Conservation (phyloP, 805 yeast species). For the Candida boleticola region DNA sequence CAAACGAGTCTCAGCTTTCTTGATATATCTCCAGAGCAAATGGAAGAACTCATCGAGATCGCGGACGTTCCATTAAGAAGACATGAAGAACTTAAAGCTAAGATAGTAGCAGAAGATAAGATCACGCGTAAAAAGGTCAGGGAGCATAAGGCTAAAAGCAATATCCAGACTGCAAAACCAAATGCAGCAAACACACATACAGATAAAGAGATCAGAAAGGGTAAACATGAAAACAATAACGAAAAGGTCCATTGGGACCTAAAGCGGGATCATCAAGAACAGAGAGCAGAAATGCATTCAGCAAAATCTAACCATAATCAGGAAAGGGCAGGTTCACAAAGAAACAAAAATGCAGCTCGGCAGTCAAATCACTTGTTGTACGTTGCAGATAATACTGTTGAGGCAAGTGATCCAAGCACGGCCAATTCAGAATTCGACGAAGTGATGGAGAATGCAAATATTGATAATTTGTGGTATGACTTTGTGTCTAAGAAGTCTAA, state of each 20-base stretch:
- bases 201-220: background rate
- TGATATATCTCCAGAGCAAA: constrained; percentile 17
- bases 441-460: constrained; percentile 21
- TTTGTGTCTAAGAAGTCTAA: constrained; percentile 21
- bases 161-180: background rate
- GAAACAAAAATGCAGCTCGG: background rate
- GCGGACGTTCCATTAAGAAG: constrained; percentile 15
- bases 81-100: constrained; percentile 9
- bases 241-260: background rate
- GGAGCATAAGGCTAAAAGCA: background rate
- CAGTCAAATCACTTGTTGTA: background rate
- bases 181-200: background rate
- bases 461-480: constrained; percentile 37
- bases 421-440: constrained; percentile 4
- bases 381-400: background rate
- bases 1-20: constrained; percentile 9
- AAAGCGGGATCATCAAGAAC: background rate
- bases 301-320: background rate
- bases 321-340: background rate
- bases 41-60: constrained; percentile 25
- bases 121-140: background rate
- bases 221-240: background rate
- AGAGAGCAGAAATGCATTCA: background rate
- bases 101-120: constrained; percentile 3
- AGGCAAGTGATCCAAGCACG: background rate